Evolutionary conservation across 1,284 basidiomycete genomes (phyloP), one percentile per base, ranked within the genome.

Genomic region (Boletellus sp.): DNA sequence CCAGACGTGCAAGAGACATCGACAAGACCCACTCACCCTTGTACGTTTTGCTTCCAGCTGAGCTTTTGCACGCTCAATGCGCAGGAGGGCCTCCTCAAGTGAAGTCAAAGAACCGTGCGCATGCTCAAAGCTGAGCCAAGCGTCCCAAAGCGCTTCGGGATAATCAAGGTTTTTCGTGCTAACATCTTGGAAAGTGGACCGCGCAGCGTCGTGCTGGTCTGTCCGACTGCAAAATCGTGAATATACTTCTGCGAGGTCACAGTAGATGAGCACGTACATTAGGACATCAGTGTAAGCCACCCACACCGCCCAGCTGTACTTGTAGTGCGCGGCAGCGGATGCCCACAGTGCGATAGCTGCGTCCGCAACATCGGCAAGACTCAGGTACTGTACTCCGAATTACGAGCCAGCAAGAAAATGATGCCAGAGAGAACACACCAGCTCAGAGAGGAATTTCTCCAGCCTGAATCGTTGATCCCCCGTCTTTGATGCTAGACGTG

Each of bases 111-210:
- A 77, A 1, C 96, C 96, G 59, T 92, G 78, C 4, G 89, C 72
- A 56, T 92, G 84, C 66, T 98, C 96, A 59, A 98, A 97, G 15
- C 78, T 72, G 5, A 86, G 65, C 86, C 91, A 97, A 0, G 89
- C 87, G 53, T 94, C 89, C 82, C 92, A 92, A 6, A 98, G 74
- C 3, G 85, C 87, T 68, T 97, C 93, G 0, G 94, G 92, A 88
- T 93, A 97, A 69, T 97, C 94, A 38, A 96, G 62, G 41, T 85
- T 79, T 65, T 86, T 87, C 41, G 75, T 73, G 48, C 83, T 80
- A 13, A 86, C 74, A 51, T 84, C 79, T 19, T 74, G 71, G 70
- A 89, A 93, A 5, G 82, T 72, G 22, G 78, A 74, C 33, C 91
- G 82, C 1, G 86, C 88, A 46, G 79, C 72, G 12, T 80, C 76